Conservation (phyloP, 2,329 filamentous ascomycete species). For the Penicillium brevicompactum region DNA sequence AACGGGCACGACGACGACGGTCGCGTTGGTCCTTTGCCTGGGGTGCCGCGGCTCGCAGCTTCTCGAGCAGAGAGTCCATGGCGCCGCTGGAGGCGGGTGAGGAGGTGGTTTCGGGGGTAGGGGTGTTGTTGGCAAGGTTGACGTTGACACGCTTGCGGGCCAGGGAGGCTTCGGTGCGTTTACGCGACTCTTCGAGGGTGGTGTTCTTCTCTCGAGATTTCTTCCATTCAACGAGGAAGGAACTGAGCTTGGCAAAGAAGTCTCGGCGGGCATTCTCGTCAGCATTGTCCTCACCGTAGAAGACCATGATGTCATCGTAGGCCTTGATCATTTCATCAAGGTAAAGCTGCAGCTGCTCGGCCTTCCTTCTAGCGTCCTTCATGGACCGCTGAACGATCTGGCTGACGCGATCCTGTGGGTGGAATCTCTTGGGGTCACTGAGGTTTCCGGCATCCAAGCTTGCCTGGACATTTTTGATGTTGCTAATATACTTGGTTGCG, state of each 20-base stretch:
- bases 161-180: slow-evolving; percentile 87
- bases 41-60: slow-evolving; percentile 87
- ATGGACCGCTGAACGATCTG: slow-evolving; percentile 89
- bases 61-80: slow-evolving; percentile 95
- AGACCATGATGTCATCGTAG: slow-evolving; percentile 93
- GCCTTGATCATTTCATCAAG: slow-evolving; percentile 88
- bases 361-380: slow-evolving; percentile 95
- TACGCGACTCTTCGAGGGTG: slow-evolving; percentile 75
- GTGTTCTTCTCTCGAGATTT: slow-evolving; percentile 94
- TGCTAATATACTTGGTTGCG: slow-evolving; percentile 89
- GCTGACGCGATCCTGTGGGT: slow-evolving; percentile 91
- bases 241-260: slow-evolving; percentile 91
- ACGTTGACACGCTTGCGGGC: slow-evolving; percentile 74
- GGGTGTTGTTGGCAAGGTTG: slow-evolving; percentile 65
- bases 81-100: slow-evolving; percentile 79
- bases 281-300: slow-evolving; percentile 89
- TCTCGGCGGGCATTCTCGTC: slow-evolving; percentile 93
- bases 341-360: slow-evolving; percentile 92
- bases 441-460: slow-evolving; percentile 92
- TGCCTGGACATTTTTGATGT: slow-evolving; percentile 89
- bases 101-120: slow-evolving; percentile 52
- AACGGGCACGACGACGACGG: slow-evolving; percentile 77
- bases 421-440: slow-evolving; percentile 96
- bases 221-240: slow-evolving; percentile 93
- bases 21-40: slow-evolving; percentile 88